A percentile compares a stretch with the other conserved stretches of the same genome.
phyloP scores from a whole-genome alignment of 2,329 filamentous ascomycete genomes.

The Lizonia empirigonia region DNA sequence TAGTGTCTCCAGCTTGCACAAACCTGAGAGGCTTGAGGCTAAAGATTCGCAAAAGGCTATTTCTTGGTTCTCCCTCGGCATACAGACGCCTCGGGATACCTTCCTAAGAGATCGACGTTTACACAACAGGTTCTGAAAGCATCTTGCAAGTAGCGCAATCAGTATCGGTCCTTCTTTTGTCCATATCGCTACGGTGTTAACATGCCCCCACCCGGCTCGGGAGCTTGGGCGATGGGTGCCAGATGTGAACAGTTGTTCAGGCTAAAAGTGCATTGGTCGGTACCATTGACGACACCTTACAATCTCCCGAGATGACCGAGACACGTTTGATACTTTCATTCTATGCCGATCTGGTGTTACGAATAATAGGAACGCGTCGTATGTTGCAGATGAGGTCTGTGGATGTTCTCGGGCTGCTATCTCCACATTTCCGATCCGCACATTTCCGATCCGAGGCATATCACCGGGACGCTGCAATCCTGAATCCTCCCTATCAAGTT shows the following conservation, averaged over 20 bases:
- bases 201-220: constrained; percentile 10
- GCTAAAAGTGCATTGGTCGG: constrained; percentile 3
- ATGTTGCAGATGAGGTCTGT: not conserved
- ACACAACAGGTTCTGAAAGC: not conserved
- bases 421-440: constrained; percentile 3
- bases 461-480: constrained; percentile 4
- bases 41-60: not conserved
- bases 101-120: constrained; percentile 1
- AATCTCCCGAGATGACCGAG: not conserved
- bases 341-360: not conserved
- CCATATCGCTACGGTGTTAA: not conserved
- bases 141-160: constrained; percentile 10
- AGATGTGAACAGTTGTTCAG: constrained; percentile 6
- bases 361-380: not conserved
- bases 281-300: not conserved
- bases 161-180: constrained; percentile 2
- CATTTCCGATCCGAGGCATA: constrained; percentile 2
- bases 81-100: constrained; percentile 9
- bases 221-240: constrained; percentile 8
- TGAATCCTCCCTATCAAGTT: constrained; percentile 5
- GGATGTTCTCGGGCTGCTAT: not conserved
- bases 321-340: not conserved
- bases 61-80: not conserved
- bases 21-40: constrained; percentile 9
- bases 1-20: constrained; percentile 9